A percentile compares a stretch with the other conserved stretches of the same genome.
These are phyloP conservation scores for Solanum paucissectum DNA, from an alignment of 257 asterid genomes.

Conservation along the genomic window DNA sequence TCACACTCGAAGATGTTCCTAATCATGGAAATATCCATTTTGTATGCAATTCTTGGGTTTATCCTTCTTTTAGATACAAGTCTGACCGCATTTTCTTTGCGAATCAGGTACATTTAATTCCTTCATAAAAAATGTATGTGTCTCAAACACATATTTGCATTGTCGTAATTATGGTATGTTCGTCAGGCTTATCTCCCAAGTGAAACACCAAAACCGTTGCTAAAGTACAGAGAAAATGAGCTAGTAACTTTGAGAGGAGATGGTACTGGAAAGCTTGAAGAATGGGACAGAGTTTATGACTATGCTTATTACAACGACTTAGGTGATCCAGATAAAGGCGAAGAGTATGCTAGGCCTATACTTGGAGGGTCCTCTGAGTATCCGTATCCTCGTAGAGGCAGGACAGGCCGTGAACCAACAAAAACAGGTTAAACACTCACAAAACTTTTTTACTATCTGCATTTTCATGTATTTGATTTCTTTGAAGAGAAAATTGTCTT, in stretches of 20 bases:
- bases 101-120: background rate
- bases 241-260: background rate
- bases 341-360: slow-evolving; percentile 5
- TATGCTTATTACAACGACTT: slow-evolving; percentile 18
- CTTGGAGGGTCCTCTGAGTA: slow-evolving; percentile 21
- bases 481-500: background rate
- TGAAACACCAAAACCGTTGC: background rate
- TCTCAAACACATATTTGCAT: background rate
- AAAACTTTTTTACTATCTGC: background rate
- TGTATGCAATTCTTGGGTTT: background rate
- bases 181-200: slow-evolving; percentile 10
- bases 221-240: background rate
- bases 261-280: background rate
- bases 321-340: slow-evolving; percentile 20
- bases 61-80: background rate
- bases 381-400: slow-evolving; percentile 9
- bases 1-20: background rate
- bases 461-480: background rate
- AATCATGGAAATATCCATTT: background rate
- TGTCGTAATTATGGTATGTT: background rate
- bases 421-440: background rate
- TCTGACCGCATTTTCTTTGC: background rate
- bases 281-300: background rate
- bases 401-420: slow-evolving; percentile 1
- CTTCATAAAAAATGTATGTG: background rate